These are phyloP conservation scores for Phyllosticta capitalensis DNA, from an alignment of 2,329 filamentous ascomycete species.

Conservation along the genomic window DNA sequence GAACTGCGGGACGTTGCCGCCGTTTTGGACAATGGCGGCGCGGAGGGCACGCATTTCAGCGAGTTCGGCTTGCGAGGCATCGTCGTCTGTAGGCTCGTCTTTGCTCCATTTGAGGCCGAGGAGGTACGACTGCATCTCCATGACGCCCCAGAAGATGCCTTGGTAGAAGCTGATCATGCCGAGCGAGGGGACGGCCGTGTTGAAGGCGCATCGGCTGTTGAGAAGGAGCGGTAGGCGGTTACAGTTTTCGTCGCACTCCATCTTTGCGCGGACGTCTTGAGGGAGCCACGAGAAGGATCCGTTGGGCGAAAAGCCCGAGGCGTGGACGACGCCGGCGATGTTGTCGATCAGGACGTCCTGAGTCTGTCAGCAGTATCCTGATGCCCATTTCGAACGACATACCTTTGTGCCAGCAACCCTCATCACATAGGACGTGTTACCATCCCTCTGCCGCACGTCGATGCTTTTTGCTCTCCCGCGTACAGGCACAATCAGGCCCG, in stretches of 20 bases:
- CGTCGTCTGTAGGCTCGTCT: neutral
- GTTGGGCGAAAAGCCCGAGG: conserved; percentile 63
- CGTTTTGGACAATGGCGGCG: conserved; percentile 21
- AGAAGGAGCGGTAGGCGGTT: conserved; percentile 54
- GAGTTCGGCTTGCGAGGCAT: conserved; percentile 14
- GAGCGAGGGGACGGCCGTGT: conserved; percentile 55
- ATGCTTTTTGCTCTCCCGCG: conserved; percentile 27
- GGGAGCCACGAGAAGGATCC: conserved; percentile 57
- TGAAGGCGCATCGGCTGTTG: conserved; percentile 47
- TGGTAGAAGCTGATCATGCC: conserved; percentile 80
- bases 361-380: neutral
- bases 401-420: neutral
- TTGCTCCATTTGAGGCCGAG: conserved; percentile 51
- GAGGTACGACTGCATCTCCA: conserved; percentile 75
- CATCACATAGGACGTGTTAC: neutral
- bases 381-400: neutral
- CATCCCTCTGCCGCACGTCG: neutral
- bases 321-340: conserved; percentile 59
- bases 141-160: conserved; percentile 76
- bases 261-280: conserved; percentile 40
- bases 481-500: conserved; percentile 38
- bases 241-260: conserved; percentile 49
- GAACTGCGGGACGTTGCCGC: conserved; percentile 50
- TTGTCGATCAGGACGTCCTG: conserved; percentile 34
- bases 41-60: conserved; percentile 18